A percentile compares a stretch with the other conserved stretches of the same genome.
phyloP scores from a whole-genome alignment of 2,329 filamentous ascomycete genomes.

The Aspergillus sp. region DNA sequence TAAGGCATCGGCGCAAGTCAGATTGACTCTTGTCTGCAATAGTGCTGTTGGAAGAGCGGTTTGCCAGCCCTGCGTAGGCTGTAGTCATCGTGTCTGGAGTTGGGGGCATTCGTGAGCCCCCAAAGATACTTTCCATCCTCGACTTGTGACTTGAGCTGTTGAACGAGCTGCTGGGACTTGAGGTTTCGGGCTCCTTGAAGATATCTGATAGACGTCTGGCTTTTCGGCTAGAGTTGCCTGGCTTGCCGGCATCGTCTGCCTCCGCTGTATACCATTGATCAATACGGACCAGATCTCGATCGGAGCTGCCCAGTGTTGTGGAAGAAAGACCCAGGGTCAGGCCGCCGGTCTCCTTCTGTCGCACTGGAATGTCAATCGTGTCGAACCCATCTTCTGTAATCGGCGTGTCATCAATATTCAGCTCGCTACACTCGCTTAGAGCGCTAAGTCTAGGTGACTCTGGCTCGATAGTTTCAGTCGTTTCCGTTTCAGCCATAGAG shows the following conservation, averaged over 20 bases:
- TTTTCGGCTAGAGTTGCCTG: slow-evolving; percentile 25
- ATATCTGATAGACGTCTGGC: slow-evolving; percentile 27
- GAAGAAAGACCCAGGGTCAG: slow-evolving; percentile 26
- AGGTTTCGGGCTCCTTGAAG: slow-evolving; percentile 26
- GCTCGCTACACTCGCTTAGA: slow-evolving; percentile 51
- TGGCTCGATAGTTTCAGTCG: slow-evolving; percentile 37
- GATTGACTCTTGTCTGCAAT: slow-evolving; percentile 32
- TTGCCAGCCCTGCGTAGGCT: slow-evolving; percentile 35
- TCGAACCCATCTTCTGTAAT: slow-evolving; percentile 28
- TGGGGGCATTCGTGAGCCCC: slow-evolving; percentile 41
- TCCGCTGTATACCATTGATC: slow-evolving; percentile 39
- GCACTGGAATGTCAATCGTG: slow-evolving; percentile 35
- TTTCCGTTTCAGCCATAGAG: slow-evolving; percentile 37
- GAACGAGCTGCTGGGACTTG: slow-evolving; percentile 30
- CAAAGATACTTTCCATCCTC: slow-evolving; percentile 40
- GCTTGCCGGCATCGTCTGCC: slow-evolving; percentile 21
- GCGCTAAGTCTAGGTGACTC: slow-evolving; percentile 48
- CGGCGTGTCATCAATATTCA: slow-evolving; percentile 38
- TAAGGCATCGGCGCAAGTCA: slow-evolving; percentile 30
- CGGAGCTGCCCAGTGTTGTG: slow-evolving; percentile 20
- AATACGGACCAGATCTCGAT: slow-evolving; percentile 32
- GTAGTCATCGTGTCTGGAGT: slow-evolving; percentile 52
- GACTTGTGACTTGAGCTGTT: slow-evolving; percentile 32
- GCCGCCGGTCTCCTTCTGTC: slow-evolving; percentile 20
- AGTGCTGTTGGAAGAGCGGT: slow-evolving; percentile 42